Evolutionary conservation across 2,329 filamentous ascomycete genomes (phyloP), one percentile per base, ranked within the genome.

Genomic region (Aspergillus unguis): DNA sequence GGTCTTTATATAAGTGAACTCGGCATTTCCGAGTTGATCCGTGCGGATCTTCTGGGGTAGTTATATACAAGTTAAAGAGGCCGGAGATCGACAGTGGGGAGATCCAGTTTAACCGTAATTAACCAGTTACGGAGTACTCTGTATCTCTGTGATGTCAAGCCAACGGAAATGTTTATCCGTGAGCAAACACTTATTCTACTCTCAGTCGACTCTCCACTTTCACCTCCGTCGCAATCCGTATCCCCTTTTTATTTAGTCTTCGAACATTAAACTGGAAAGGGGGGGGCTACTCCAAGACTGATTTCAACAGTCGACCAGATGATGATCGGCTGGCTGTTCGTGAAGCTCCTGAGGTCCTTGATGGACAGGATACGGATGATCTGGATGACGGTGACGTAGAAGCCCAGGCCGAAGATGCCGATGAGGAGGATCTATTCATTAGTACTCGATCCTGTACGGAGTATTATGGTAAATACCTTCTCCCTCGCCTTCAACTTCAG

Each of bases 351-450:
- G 3, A 80, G 70, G 10, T 66, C 70, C 35, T 68, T 67, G 55
- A 81, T 74, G n/a, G 75, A 78, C 51, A 75, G 71, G 52, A 80
- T 77, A 10, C 78, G 78, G 54, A 81, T 71, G 51, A 78, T 73
- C 58, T 80, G 78, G 51, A 80, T 77, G 43, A 77, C 56, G 4
- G 75, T 78, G 40, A 80, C 73, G 65, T 81, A 80, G 47, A 76
- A 64, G n/a, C 78, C 79, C 26, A 81, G 68, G 2, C 70, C 68
- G 59, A 80, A 80, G 28, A 80, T 65, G 5, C 64, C 64, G 0
- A 72, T 64, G 0, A 80, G 65, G 3, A 76, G 69, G 3, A 72
- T 41, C 62, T 79, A 1, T 70, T 9, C 5, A 25, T 27, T 32
- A 6, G 31, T 32, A 6, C 31, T 32, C 31, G 6, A 6, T 6